phyloP scores from a whole-genome alignment of 371 early-diverging fungal genomes.

The Lichtheimia ramosa region DNA sequence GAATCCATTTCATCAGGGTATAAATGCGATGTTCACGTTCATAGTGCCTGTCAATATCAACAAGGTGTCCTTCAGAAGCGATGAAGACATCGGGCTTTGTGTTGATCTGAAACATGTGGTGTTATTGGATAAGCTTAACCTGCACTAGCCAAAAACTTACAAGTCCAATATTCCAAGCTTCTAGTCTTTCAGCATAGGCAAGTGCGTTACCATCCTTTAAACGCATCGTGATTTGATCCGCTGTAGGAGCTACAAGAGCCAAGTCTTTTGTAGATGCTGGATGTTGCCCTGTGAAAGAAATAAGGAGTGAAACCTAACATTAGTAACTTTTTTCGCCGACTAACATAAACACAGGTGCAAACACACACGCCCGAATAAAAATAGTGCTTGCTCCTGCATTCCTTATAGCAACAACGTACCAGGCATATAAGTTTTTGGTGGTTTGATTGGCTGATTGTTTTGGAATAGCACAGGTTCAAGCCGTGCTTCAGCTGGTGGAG shows the following conservation, averaged over 20 bases:
- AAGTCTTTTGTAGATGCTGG: slow-evolving; percentile 14
- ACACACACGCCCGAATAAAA: background rate
- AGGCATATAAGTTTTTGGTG: slow-evolving; percentile 14
- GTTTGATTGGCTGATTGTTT: slow-evolving; percentile 9
- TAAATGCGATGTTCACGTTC: slow-evolving; percentile 46
- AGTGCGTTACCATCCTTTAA: slow-evolving; percentile 13
- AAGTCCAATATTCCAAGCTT: slow-evolving; percentile 37
- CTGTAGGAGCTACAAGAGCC: slow-evolving; percentile 35
- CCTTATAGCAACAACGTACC: slow-evolving; percentile 4
- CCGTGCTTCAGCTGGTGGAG: slow-evolving; percentile 15
- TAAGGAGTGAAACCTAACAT: background rate
- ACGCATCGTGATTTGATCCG: slow-evolving; percentile 29
- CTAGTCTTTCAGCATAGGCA: slow-evolving; percentile 20
- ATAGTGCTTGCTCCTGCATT: too few relatives aligned
- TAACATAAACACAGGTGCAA: background rate
- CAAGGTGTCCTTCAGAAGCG: slow-evolving; percentile 36
- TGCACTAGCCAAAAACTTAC: slow-evolving; percentile 19
- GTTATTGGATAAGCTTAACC: background rate
- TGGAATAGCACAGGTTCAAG: slow-evolving; percentile 5
- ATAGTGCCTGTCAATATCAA: slow-evolving; percentile 36
- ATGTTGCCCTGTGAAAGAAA: slow-evolving; percentile 3
- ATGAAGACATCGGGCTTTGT: slow-evolving; percentile 48
- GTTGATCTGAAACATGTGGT: slow-evolving; percentile 29
- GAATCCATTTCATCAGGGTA: slow-evolving; percentile 53
- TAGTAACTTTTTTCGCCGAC: slow-evolving; percentile 3